These are phyloP conservation scores for Nakazawaea anatomiae DNA, from an alignment of 805 yeast genomes.

Conservation along the genomic window DNA sequence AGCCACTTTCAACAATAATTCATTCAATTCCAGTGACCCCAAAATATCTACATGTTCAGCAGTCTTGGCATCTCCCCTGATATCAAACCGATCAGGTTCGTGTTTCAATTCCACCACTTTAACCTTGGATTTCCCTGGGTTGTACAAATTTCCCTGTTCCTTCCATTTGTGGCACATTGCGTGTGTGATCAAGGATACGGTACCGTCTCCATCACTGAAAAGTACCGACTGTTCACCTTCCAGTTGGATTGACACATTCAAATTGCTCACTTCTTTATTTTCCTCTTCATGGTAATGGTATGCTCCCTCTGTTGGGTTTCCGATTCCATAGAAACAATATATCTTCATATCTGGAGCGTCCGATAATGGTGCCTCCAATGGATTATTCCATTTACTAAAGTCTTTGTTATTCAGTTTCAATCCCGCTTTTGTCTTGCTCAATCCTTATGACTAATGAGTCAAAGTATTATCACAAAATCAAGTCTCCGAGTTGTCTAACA, in stretches of 20 bases:
- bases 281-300: slow-evolving; percentile 75
- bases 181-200: slow-evolving; percentile 83
- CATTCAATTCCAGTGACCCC: slow-evolving; percentile 91
- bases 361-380: slow-evolving; percentile 87
- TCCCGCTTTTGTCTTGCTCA: slow-evolving; percentile 56
- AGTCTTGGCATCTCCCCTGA: slow-evolving; percentile 94
- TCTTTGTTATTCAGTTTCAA: slow-evolving; percentile 59
- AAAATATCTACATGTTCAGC: slow-evolving; percentile 97
- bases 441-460: slow-evolving; percentile 75
- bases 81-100: slow-evolving; percentile 90
- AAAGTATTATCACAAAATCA: slow-evolving; percentile 67
- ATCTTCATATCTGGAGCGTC: slow-evolving; percentile 89
- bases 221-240: slow-evolving; percentile 59
- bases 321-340: slow-evolving; percentile 92
- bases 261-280: slow-evolving; percentile 40
- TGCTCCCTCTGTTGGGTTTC: slow-evolving; percentile 92
- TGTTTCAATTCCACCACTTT: slow-evolving; percentile 87
- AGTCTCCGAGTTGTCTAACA: slow-evolving; percentile 60
- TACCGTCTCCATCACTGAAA: slow-evolving; percentile 94
- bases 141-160: slow-evolving; percentile 53
- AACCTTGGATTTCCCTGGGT: slow-evolving; percentile 72
- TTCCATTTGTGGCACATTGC: slow-evolving; percentile 91
- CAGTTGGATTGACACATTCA: slow-evolving; percentile 68
- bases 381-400: slow-evolving; percentile 88
- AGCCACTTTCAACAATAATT: slow-evolving; percentile 74